Percentiles rank a stretch among this genome's conserved stretches.
Evolutionary conservation across 108 stramenopile genomes (phyloP).

Genomic region (Discostella pseudostelligera): DNA sequence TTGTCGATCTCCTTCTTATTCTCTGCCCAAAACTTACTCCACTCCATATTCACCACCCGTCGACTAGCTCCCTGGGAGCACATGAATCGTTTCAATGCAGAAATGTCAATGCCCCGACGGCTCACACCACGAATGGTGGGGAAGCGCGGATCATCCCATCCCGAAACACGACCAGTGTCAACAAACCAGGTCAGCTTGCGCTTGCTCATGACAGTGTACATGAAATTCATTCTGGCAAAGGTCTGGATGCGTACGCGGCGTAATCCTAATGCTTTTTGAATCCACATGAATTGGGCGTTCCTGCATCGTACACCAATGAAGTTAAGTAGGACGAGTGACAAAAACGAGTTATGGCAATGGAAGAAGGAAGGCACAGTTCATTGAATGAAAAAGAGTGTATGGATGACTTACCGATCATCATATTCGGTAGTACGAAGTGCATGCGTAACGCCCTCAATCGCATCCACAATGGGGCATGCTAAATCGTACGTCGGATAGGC

Average conservation of each 20-base stretch:
- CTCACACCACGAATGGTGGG: constrained; percentile 96
- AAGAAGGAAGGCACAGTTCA: not conserved
- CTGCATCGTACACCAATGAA: not conserved
- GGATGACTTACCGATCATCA: constrained; percentile 80
- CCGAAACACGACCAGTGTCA: constrained; percentile 90
- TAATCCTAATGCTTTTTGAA: constrained; percentile 80
- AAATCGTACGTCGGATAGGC: constrained; percentile 99
- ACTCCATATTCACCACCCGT: constrained; percentile 95
- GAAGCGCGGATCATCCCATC: constrained; percentile 99
- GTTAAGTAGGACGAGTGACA: not conserved
- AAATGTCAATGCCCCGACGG: constrained; percentile 89
- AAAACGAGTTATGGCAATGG: not conserved
- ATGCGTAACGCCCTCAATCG: constrained; percentile 97
- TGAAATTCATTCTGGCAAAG: constrained; percentile 97
- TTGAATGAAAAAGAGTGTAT: no score
- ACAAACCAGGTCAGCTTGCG: constrained; percentile 99
- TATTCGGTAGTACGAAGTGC: constrained; percentile 99
- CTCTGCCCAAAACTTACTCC: constrained; percentile 97
- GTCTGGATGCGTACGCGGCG: constrained; percentile 92
- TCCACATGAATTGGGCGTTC: constrained; percentile 95
- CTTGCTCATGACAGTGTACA: constrained; percentile 95
- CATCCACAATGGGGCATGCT: constrained; percentile 99
- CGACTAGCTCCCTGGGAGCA: constrained; percentile 88
- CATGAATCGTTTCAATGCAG: constrained; percentile 90
- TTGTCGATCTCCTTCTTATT: constrained; percentile 97